Base-by-base conservation (phyloP, 345 rosid genomes). In the Rhizophora mangle region DNA sequence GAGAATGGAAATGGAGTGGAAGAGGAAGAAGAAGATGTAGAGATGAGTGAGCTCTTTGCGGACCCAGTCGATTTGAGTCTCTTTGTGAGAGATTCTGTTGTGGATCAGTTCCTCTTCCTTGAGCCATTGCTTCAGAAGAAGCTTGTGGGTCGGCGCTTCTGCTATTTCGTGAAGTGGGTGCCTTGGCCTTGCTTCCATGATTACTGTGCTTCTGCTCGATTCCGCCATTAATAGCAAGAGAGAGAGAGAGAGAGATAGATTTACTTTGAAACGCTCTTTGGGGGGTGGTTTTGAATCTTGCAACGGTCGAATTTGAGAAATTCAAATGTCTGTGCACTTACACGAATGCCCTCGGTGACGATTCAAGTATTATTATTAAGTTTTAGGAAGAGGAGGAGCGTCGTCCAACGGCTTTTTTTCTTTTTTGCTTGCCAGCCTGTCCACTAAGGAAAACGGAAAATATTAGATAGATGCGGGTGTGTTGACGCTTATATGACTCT, bases 141-240 rank as follows among this genome's bases (percentile, higher is more conserved):
- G 93, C 85, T 88, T 95, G 86, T 95, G 99, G 51, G 96, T 88
- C 30, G 96, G 94, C 4, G 96, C 88, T 70, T 87, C 94, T 0
- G 96, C 96, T 92, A 95, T 95, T 58, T 92, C 93, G 85, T 90
- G 92, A 26, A 95, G 91, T 54, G 96, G 98, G 85, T 92, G 99
- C 0, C 68, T 80, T 1, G 72, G 68, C 65, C 84, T 89, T 30
- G 90, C 32, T 67, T 56, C 65, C 92, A 86, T 87, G 31, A 88
- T 82, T 39, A 85, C 52, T 53, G 83, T 65, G 59, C 80, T 80
- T 19, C 83, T 68, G 85, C 74, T 78, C 66, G 77, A 81, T 7
- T 87, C 89, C 5, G 82, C 87, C 84, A 81, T 88, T 34, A 55
- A 72, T 64, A 55, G 29, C 58, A 6, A 53, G 55, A 68, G 67